phyloP scores from a whole-genome alignment of 306 rosid genomes.

The Luffa acutangula region DNA sequence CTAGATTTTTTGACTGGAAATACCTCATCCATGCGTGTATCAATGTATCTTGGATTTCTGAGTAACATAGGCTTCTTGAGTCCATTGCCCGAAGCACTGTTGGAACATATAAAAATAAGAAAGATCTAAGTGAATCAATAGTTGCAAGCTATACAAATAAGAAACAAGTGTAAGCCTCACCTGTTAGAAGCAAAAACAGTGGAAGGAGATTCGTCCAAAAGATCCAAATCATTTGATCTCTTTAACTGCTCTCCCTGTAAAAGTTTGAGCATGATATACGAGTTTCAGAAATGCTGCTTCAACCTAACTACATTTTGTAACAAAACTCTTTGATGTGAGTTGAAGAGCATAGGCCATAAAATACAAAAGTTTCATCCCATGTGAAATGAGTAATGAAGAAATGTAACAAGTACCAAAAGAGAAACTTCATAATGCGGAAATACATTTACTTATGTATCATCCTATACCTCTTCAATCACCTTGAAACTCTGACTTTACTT shows the following conservation, averaged over 20 bases:
- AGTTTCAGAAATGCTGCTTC: background rate
- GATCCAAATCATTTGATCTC: slow-evolving; percentile 18
- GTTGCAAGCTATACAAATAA: slow-evolving; percentile 7
- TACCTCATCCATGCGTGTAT: slow-evolving; percentile 62
- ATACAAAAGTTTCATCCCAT: background rate
- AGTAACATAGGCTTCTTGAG: slow-evolving; percentile 30
- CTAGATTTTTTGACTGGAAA: slow-evolving; percentile 48
- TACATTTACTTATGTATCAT: background rate
- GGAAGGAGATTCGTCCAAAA: slow-evolving; percentile 30
- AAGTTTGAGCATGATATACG: background rate
- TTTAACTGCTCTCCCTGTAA: slow-evolving; percentile 50
- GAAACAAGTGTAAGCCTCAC: slow-evolving; percentile 13
- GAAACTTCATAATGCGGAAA: background rate
- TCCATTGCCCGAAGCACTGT: slow-evolving; percentile 27
- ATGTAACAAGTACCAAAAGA: background rate
- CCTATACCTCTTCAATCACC: background rate
- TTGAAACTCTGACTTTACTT: background rate
- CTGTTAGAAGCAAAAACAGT: slow-evolving; percentile 17
- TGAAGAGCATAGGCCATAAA: background rate
- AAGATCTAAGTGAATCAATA: background rate
- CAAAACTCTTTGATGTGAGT: background rate
- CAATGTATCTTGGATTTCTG: slow-evolving; percentile 44
- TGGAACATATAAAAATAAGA: slow-evolving; percentile 20
- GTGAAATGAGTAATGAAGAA: background rate
- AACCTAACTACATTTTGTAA: background rate